Evolutionary conservation across 176 grass and related monocot species (phyloP), one percentile per base, ranked within the genome.

Genomic region (Luzula sylvatica): DNA sequence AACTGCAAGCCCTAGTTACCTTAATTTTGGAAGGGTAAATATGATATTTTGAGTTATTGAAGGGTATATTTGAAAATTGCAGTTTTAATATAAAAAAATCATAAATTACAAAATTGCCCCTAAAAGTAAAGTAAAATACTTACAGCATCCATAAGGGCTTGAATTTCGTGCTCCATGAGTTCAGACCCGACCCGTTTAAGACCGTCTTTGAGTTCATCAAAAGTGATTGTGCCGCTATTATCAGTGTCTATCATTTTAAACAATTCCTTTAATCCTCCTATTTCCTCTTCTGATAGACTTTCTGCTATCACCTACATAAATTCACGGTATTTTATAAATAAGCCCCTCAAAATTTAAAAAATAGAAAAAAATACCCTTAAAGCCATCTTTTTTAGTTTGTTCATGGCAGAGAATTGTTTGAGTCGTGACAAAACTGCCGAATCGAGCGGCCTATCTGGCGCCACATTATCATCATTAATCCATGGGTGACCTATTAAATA

Each of bases 381-480:
- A 62, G 89, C 89, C 89, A 95, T 95, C 73, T 95, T 95, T 58
- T 95, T 95, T n/a, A 95, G 83, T 39, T 95, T 95, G 50, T 95
- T 95, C 80, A 88, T 95, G 46, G 89, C 89, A 49, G 89, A 78
- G 57, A 95, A 95, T 28, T 95, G 86, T 44, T 95, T 95, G 52
- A 95, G 74, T 49, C 89, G 82, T 63, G 83, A 88, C 75, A 95
- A 66, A 58, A 95, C 83, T 69, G 83, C 83, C 71, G 89, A 84
- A 73, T 88, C 92, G 67, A 98, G 77, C 48, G 92, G 92, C 48
- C 67, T 98, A 86, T 98, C 92, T 52, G 85, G 85, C 67, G 85
- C 92, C 48, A 98, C 81, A 55, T 76, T 75, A 72, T 98, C 92
- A 80, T 98, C 92, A 70, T 81, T 72, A 75, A 95, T 88, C 89